Percentiles rank a stretch among this genome's conserved stretches.
Conservation (phyloP, 306 rosid species). For the Prunus padus region DNA sequence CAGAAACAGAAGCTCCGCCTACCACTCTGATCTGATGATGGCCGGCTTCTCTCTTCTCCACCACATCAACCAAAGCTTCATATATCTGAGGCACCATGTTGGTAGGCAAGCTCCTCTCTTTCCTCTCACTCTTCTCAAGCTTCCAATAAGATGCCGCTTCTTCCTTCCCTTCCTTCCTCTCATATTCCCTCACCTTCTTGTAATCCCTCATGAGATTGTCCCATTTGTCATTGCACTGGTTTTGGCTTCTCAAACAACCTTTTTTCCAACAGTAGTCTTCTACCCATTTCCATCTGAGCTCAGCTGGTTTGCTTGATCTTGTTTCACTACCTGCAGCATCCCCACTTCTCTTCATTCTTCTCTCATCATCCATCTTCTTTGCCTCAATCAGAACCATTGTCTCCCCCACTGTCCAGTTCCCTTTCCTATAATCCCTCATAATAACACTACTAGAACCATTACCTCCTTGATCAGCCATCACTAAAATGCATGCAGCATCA, state of each 20-base stretch:
- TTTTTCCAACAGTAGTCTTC: conserved; percentile 46
- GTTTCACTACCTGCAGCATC: not conserved
- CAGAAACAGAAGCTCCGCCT: conserved; percentile 16
- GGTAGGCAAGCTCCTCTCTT: conserved; percentile 43
- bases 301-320: conserved; percentile 30
- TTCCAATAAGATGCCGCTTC: conserved; percentile 36
- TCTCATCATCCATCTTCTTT: conserved; percentile 50
- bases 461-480: conserved; percentile 39
- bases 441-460: conserved; percentile 11
- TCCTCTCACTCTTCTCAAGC: conserved; percentile 45
- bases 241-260: conserved; percentile 49
- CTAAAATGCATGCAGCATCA: conserved; percentile 28
- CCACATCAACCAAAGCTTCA: conserved; percentile 39
- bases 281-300: conserved; percentile 58
- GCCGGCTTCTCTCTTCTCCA: conserved; percentile 35
- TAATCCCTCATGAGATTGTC: conserved; percentile 54
- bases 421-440: conserved; percentile 45
- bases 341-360: conserved; percentile 38
- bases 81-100: conserved; percentile 44
- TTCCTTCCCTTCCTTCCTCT: conserved; percentile 13
- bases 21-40: conserved; percentile 4
- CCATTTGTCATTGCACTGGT: conserved; percentile 59
- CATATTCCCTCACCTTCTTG: conserved; percentile 53
- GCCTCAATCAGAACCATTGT: conserved; percentile 51
- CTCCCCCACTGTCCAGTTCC: conserved; percentile 51